Percentiles rank a stretch among this genome's conserved stretches.
Conservation (phyloP, 176 grass and related monocot species). For the Aechmea fasciata region DNA sequence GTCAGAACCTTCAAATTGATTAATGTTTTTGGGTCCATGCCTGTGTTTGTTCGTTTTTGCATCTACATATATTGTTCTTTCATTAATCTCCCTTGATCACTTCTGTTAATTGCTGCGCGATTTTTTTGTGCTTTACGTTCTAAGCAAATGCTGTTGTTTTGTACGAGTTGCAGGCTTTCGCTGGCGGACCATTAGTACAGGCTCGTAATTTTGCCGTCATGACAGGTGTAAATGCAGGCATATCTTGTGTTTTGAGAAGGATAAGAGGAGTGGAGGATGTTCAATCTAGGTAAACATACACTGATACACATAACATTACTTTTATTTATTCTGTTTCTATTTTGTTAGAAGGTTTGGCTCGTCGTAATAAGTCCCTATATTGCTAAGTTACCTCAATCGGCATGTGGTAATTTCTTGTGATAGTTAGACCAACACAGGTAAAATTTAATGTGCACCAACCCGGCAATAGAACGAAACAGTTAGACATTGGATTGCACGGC, state of each 20-base stretch:
- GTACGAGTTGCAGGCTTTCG: constrained; percentile 49
- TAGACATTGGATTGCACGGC: too few species aligned
- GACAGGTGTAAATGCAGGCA: constrained; percentile 68
- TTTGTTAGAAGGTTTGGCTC: constrained; percentile 7
- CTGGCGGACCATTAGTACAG: constrained; percentile 64
- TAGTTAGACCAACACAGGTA: too few species aligned
- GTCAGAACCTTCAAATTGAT: too few species aligned
- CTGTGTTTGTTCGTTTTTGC: too few species aligned
- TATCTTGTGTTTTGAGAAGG: constrained; percentile 85
- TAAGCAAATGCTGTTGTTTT: constrained; percentile 1
- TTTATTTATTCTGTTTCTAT: background rate
- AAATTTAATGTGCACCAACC: too few species aligned
- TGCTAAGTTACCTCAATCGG: too few species aligned
- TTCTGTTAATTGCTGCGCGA: too few species aligned
- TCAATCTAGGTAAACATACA: constrained; percentile 47
- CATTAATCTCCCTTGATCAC: too few species aligned
- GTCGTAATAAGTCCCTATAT: background rate
- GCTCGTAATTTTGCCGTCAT: constrained; percentile 92
- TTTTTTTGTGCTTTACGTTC: constrained; percentile 1
- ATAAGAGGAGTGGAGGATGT: constrained; percentile 78
- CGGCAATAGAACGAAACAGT: too few species aligned
- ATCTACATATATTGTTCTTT: too few species aligned
- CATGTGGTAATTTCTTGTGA: too few species aligned
- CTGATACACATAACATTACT: background rate
- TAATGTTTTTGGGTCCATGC: too few species aligned